Evolutionary conservation across 2,329 filamentous ascomycete genomes (phyloP).

Genomic region (Colletotrichum truncatum): DNA sequence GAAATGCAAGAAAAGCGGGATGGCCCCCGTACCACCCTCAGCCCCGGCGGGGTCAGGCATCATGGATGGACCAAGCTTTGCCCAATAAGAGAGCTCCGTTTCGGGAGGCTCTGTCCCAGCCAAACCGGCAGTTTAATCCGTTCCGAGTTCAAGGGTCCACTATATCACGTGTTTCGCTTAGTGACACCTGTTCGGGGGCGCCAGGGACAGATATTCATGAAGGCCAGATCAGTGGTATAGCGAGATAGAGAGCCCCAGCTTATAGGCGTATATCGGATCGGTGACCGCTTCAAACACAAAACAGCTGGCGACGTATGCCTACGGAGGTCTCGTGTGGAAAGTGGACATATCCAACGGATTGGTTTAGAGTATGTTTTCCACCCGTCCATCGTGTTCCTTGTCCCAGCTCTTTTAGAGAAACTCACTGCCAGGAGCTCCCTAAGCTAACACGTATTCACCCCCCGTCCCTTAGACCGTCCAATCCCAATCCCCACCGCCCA

Average conservation of each 20-base stretch:
- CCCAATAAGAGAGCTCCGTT: constrained; percentile 12
- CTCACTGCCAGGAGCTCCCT: constrained; percentile 17
- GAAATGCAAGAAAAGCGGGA: constrained; percentile 24
- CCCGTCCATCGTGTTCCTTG: neutral
- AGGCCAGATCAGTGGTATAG: constrained; percentile 34
- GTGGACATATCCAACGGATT: constrained; percentile 20
- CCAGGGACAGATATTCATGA: constrained; percentile 48
- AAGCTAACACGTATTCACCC: constrained; percentile 32
- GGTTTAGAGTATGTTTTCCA: constrained; percentile 10
- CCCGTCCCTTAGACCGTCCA: constrained; percentile 28
- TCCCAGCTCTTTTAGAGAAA: constrained; percentile 3
- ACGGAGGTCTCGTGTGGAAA: constrained; percentile 15
- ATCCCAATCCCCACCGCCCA: constrained; percentile 30
- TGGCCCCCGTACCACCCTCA: constrained; percentile 14
- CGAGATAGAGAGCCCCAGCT: constrained; percentile 13
- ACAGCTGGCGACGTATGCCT: constrained; percentile 35
- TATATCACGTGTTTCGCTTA: constrained; percentile 47
- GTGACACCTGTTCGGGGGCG: constrained; percentile 50
- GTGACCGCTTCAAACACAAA: constrained; percentile 19
- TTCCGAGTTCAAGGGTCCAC: constrained; percentile 20
- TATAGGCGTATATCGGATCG: constrained; percentile 27
- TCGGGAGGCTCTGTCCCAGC: neutral
- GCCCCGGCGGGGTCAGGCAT: constrained; percentile 22
- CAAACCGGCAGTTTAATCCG: constrained; percentile 24
- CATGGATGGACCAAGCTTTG: constrained; percentile 2